A percentile compares a stretch with the other conserved stretches of the same genome.
Conservation (phyloP, 768 basidiomycete species). For the Boletus subcaerulescens region DNA sequence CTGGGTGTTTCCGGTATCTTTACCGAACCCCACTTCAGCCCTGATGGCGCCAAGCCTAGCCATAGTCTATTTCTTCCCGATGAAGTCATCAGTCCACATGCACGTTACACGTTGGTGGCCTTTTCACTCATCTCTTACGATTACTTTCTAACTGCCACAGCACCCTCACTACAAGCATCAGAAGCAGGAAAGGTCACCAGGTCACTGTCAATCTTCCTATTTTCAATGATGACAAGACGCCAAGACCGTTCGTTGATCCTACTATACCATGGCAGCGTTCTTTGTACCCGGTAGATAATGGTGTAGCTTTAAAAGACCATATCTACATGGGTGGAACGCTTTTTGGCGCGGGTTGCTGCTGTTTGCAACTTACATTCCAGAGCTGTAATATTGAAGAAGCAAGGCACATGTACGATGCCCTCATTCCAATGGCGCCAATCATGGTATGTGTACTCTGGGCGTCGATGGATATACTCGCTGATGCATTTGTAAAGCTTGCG, state of each 20-base stretch:
- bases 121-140: conserved; percentile 7
- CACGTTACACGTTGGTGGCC: conserved; percentile 86
- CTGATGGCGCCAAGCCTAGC: conserved; percentile 74
- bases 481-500: no score
- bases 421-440: no score
- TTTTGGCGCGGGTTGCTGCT: no score
- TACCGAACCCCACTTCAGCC: conserved; percentile 84
- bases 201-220: conserved; percentile 94
- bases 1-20: conserved; percentile 87
- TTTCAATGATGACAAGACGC: conserved; percentile 84
- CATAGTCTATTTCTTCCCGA: conserved; percentile 93
- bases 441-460: no score
- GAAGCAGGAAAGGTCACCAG: conserved; percentile 83
- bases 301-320: no score
- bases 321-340: no score
- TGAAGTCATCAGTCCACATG: conserved; percentile 94
- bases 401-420: no score
- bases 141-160: conserved; percentile 41
- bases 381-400: no score
- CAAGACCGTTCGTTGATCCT: conserved; percentile 85
- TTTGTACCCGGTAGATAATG: conserved; percentile 41
- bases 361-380: no score
- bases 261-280: conserved; percentile 83
- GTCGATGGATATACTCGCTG: no score
- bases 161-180: conserved; percentile 92